Base-by-base conservation (phyloP, 257 asterid genomes). In the Solanum bulbocastanum region DNA sequence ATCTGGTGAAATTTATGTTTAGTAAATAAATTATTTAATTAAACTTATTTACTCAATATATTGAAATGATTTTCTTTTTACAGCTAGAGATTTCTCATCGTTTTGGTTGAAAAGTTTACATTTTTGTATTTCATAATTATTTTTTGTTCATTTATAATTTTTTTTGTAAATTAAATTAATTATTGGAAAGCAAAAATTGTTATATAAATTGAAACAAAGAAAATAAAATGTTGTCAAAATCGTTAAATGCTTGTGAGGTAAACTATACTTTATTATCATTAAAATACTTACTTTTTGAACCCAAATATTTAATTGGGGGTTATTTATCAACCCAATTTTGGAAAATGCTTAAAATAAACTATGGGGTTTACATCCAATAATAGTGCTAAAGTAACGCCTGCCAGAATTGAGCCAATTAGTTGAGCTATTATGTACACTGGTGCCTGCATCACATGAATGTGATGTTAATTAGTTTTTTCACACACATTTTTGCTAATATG, bases 351-450 rank as follows among this genome's bases (percentile, higher is more conserved):
- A 83, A 93, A 94, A 87, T 44, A 96, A 7, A 93, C 60, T 20
- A 91, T 87, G 3, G 56, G 40, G 1, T 94, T 91, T 9, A 95
- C 88, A 23, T 92, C 84, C 32, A 96, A 92, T 93, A 96, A 79
- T 18, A 88, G 10, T 20, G 87, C 65, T 30, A 95, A 83, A 12
- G 94, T 93, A 68, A 84, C 62, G 83, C 98, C 94, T 2, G 96
- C 98, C 10, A 96, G 93, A 35, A 92, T 81, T 4, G 98, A 93
- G 15, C 98, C 98, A 68, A 90, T 16, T 85, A 96, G 13, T 36
- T 96, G 98, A n/a, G 93, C 92, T 15, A 88, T 30, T 22, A 94
- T 88, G 90, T 91, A 96, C 44, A 92, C 8, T 0, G 98, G 98
- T 32, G 91, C 95, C 98, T 96, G 84, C 73, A 79, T n/a, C 84